Conservation (phyloP, 2,329 filamentous ascomycete species). For the Drechmeria coniospora region DNA sequence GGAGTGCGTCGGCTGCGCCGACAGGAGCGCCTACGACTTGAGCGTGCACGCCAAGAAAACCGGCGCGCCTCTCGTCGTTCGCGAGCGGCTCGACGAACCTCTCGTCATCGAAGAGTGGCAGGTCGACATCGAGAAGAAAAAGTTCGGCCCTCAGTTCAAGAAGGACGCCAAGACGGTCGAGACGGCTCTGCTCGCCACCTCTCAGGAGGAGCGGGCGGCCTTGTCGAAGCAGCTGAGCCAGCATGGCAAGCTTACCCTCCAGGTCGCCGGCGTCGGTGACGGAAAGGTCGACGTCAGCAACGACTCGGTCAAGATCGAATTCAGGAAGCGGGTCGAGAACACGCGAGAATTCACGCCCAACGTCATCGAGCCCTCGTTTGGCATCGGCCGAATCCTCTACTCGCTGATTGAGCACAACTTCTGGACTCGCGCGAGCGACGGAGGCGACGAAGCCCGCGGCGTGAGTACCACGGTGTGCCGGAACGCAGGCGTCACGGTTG, state of each 20-base stretch:
- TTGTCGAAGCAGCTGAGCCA: conserved; percentile 59
- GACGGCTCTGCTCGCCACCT: conserved; percentile 56
- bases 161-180: conserved; percentile 83
- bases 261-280: conserved; percentile 49
- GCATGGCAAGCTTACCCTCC: conserved; percentile 60
- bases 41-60: conserved; percentile 89
- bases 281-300: conserved; percentile 67
- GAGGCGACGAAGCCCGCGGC: conserved; percentile 61
- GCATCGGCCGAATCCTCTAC: conserved; percentile 90
- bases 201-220: conserved; percentile 69
- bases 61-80: conserved; percentile 69
- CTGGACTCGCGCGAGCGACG: conserved; percentile 59
- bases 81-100: conserved; percentile 66
- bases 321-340: conserved; percentile 68
- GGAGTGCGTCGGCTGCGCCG: conserved; percentile 93
- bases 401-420: conserved; percentile 87
- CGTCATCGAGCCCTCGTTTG: conserved; percentile 94
- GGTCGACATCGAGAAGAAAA: conserved; percentile 82
- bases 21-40: conserved; percentile 88
- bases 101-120: conserved; percentile 74
- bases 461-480: conserved; percentile 37
- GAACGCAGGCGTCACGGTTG: background rate
- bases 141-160: conserved; percentile 89
- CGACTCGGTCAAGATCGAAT: conserved; percentile 72
- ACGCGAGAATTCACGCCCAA: conserved; percentile 86